Percentiles rank a stretch among this genome's conserved stretches.
These are phyloP conservation scores for Cynara cardunculus DNA, from an alignment of 129 eudicot genomes.

Conservation along the genomic window DNA sequence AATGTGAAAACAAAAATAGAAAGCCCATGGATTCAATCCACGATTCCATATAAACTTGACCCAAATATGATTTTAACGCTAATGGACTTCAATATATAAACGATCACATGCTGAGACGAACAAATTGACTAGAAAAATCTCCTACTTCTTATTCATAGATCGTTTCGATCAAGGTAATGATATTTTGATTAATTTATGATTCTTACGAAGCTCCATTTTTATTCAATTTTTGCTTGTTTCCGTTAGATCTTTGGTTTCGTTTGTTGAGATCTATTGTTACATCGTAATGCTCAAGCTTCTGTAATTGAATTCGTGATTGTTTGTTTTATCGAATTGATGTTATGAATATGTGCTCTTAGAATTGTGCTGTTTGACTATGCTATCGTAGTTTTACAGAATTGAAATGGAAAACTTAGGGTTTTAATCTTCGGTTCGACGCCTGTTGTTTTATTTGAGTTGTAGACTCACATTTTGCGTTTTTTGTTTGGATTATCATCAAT, in stretches of 20 bases:
- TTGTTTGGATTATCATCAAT: background rate
- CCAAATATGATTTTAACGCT: background rate
- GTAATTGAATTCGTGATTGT: background rate
- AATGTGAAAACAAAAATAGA: background rate
- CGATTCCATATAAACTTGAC: background rate
- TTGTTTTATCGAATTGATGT: background rate
- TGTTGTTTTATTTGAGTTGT: background rate
- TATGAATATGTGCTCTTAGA: background rate
- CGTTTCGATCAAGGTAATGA: background rate
- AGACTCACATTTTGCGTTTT: background rate
- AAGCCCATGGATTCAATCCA: background rate
- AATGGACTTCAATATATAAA: background rate
- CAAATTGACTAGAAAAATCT: background rate
- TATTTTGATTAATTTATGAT: background rate
- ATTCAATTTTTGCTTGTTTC: background rate
- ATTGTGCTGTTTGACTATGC: background rate
- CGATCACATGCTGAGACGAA: background rate
- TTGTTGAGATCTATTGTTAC: slow-evolving; percentile 5
- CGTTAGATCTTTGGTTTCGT: background rate
- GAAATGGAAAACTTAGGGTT: background rate
- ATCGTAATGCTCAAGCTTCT: background rate
- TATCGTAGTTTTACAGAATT: background rate
- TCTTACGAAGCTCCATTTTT: background rate
- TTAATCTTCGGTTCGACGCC: background rate
- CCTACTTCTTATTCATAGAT: background rate